Percentiles rank a stretch among this genome's conserved stretches.
phyloP scores from a whole-genome alignment of 2,329 filamentous ascomycete species.

The Aureobasidium sp. region DNA sequence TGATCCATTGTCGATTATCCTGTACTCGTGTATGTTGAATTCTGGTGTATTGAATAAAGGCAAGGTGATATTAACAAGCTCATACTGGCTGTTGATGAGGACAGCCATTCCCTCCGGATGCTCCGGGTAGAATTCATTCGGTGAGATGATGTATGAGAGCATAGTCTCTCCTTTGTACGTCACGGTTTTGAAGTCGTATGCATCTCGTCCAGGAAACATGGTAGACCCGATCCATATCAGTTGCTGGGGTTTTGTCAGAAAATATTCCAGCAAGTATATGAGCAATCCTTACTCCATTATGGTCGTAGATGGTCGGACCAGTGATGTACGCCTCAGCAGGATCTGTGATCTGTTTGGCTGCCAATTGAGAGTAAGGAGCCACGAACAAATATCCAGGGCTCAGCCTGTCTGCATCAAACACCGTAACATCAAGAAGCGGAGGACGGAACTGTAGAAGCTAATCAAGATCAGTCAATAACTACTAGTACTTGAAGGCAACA shows the following conservation, averaged over 20 bases:
- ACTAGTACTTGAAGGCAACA: not conserved
- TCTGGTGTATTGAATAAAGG: slow-evolving; percentile 12
- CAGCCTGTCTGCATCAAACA: slow-evolving; percentile 11
- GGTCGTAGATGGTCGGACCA: slow-evolving; percentile 12
- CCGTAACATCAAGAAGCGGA: slow-evolving; percentile 38
- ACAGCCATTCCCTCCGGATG: slow-evolving; percentile 8
- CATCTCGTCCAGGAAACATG: slow-evolving; percentile 13
- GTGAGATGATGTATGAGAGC: slow-evolving; percentile 11
- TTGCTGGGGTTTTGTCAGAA: slow-evolving; percentile 6
- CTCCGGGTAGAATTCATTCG: slow-evolving; percentile 1
- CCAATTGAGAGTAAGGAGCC: slow-evolving; percentile 11
- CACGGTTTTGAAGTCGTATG: slow-evolving; percentile 14
- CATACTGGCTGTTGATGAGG: slow-evolving; percentile 12
- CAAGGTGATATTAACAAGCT: not conserved
- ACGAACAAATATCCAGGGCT: slow-evolving; percentile 17
- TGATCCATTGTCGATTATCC: slow-evolving; percentile 24
- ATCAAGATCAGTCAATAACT: not conserved
- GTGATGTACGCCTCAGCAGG: slow-evolving; percentile 1
- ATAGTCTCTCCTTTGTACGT: not conserved
- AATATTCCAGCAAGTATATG: no score
- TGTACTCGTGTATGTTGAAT: slow-evolving; percentile 33
- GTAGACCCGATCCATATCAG: slow-evolving; percentile 16
- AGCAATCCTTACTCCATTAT: not conserved
- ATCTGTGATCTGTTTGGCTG: not conserved
- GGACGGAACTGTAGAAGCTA: not conserved